Base-by-base conservation (phyloP, 768 basidiomycete species). In the Lactifluus pinguis region DNA sequence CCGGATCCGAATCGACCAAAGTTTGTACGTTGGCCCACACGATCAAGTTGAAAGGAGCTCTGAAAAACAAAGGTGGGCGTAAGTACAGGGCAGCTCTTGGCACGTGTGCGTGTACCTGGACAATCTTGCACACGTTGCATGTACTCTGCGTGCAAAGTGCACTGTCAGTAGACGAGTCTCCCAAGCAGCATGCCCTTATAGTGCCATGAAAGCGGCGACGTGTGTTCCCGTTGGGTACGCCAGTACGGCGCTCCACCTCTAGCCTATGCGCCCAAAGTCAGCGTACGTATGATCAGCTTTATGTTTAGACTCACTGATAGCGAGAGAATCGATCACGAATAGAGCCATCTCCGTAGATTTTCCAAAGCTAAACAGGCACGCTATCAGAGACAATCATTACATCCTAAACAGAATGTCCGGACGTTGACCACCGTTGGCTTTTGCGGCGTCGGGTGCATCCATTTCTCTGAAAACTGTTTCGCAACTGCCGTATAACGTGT, bases 131-230 rank as follows among this genome's bases (percentile, higher is more conserved):
- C 14, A 70, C 39, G 13, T 61, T 65, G 54, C 70, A 71, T 4
- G 34, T 14, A 17, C 15, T 21, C 15, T 29, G 10, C 7, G 11
- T 9, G 58, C 70, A 71, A 21, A 70, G 63, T 9, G 42, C 9
- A 13, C 49, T 36, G 10, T 65, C 50, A 8, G 6, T 4, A 34
- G 59, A 47, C 14, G 63, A 59, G 56, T 71, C 68, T 10, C 70
- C 70, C 14, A 71, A 42, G 6, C 53, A 14, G 45, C 70, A 71
- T 19, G 41, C 41, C n/a, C 70, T 62, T 5, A 61, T 36, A 9
- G 70, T 71, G 3, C 70, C 70, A 55, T 71, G 70, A 63, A 68
- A 71, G 30, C 70, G 67, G 30, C 69, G 67, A 29, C 59, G 44
- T n/a, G 65, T 64, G 32, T 71, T 71, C 17, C 64, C 69, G 29